Conservation (phyloP, 257 asterid species). For the Salvia hispanica region DNA sequence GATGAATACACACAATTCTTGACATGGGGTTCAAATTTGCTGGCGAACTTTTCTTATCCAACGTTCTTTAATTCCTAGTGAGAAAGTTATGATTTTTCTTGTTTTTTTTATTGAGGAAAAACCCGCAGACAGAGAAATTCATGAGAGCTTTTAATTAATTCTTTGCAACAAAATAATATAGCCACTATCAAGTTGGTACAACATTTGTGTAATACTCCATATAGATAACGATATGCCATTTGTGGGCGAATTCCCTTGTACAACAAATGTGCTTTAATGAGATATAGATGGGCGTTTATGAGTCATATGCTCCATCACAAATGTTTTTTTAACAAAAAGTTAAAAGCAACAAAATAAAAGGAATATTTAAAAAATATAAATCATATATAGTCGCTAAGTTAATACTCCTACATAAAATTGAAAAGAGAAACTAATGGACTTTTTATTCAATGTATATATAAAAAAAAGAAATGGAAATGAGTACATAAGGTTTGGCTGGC, state of each 20-base stretch:
- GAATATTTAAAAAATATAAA: not conserved
- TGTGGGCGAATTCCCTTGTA: no score
- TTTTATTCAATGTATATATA: constrained; percentile 1
- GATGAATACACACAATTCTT: not conserved
- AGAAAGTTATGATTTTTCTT: no score
- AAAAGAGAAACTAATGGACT: not conserved
- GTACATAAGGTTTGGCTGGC: constrained; percentile 34
- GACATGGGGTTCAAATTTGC: not conserved
- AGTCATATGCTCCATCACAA: no score
- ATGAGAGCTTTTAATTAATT: no score
- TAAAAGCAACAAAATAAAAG: not conserved
- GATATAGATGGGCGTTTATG: no score
- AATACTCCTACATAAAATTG: not conserved
- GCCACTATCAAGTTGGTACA: no score
- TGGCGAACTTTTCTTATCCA: constrained; percentile 1
- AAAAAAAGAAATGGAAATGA: constrained; percentile 10
- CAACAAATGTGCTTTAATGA: no score
- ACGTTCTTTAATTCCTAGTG: not conserved
- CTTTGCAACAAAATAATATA: no score
- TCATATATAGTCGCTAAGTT: not conserved
- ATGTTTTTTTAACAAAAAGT: not conserved
- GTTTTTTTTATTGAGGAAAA: no score
- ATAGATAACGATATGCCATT: no score
- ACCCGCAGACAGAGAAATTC: no score
- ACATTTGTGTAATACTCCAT: no score